Evolutionary conservation across 805 yeast species (phyloP), one percentile per base, ranked within the genome.

Genomic region (Scheffersomyces coipomensis): DNA sequence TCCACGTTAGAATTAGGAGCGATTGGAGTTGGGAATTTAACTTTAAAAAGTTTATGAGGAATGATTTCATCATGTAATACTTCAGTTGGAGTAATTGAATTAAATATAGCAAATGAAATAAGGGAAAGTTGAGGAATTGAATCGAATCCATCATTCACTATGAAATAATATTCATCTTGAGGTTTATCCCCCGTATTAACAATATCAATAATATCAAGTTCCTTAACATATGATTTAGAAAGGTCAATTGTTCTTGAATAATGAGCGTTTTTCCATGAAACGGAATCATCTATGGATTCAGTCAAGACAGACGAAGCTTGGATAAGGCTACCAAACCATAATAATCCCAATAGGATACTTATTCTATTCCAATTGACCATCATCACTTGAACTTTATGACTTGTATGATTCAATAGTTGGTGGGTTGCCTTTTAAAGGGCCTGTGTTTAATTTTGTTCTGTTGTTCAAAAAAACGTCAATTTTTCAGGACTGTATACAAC

Each of bases 181-280:
- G 93, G 85, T 27, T 61, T 62, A 3, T 62, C 40, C 18, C 72
- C 88, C 26, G 74, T 61, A 65, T 90, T 91, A 49, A 62, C 75
- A 29, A 80, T 71, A 35, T 68, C 74, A 30, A 88, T 54, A n/a
- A 73, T 60, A 42, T 72, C 63, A 19, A 75, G 68, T 55, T 85
- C 95, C 47, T 77, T 78, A 30, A 79, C 73, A 57, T 83, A 89
- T 2, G 89, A 65, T 47, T 76, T 78, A 22, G 76, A 55, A 35
- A 89, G 72, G 52, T 88, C 96, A 26, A 88, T 52, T 7, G 72
- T 58, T 48, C 87, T 79, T 11, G 64, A 57, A 47, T 77, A 72
- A 22, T 78, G 72, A 23, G 64, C 53, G 59, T 88, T 88, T 52
- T 75, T 81, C 81, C 85, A 80, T 5, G 12, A 4, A 5, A 12